A percentile compares a stretch with the other conserved stretches of the same genome.
phyloP scores from a whole-genome alignment of 164 flowering plant species.

The Vitis vinifera region DNA sequence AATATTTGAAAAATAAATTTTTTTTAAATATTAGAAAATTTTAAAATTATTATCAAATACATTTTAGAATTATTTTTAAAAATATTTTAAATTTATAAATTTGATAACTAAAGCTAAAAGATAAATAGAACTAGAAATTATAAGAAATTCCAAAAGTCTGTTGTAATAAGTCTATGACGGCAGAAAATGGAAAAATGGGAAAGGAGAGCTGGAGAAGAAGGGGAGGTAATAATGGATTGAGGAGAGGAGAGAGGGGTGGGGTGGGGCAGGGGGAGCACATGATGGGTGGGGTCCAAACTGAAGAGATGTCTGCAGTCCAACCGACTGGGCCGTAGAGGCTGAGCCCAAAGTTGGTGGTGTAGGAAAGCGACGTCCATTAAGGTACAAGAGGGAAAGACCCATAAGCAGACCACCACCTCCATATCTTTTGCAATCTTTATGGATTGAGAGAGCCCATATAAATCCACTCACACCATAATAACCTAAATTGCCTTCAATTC shows the following conservation, averaged over 20 bases:
- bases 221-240: too few species aligned
- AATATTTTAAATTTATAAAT: too few species aligned
- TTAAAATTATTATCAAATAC: too few species aligned
- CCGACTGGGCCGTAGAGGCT: conserved; percentile 21
- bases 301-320: conserved; percentile 20
- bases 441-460: background rate
- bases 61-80: too few species aligned
- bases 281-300: conserved; percentile 12
- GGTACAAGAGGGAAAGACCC: background rate
- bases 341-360: conserved; percentile 18
- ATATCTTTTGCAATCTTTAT: conserved; percentile 11
- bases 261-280: too few species aligned
- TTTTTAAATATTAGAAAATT: too few species aligned
- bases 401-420: background rate
- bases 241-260: too few species aligned
- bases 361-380: conserved; percentile 21
- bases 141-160: background rate
- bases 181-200: too few species aligned
- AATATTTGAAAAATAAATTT: too few species aligned
- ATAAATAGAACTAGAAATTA: background rate
- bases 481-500: background rate
- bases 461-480: background rate
- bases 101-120: background rate
- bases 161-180: too few species aligned
- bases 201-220: too few species aligned